phyloP scores from a whole-genome alignment of 345 rosid genomes.

The Lepidium africanum region DNA sequence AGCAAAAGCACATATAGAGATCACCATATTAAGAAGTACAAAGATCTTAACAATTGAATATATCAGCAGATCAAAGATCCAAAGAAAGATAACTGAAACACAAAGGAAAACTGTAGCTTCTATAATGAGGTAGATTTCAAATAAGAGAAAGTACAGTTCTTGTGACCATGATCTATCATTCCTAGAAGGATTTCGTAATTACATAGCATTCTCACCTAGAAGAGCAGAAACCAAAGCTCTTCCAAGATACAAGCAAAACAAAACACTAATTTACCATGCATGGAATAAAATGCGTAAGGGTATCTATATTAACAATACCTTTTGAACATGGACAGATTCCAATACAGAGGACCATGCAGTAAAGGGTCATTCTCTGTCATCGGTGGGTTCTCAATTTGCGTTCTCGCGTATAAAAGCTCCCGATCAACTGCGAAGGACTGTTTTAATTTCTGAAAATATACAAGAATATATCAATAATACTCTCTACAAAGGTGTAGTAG shows the following conservation, averaged over 20 bases:
- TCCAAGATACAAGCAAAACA: neutral
- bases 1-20: neutral
- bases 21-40: neutral
- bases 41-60: neutral
- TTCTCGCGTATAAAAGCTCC: constrained; percentile 50
- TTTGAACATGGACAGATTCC: constrained; percentile 71
- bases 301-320: constrained; percentile 31
- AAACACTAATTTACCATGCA: too few relatives aligned
- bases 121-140: neutral
- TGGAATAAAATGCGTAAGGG: neutral
- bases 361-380: constrained; percentile 33
- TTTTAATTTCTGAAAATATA: constrained; percentile 42
- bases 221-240: neutral
- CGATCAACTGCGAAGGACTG: constrained; percentile 55
- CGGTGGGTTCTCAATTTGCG: constrained; percentile 61
- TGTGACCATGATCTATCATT: neutral
- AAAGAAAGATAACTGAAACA: neutral
- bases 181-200: neutral
- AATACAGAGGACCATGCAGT: constrained; percentile 64
- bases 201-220: neutral
- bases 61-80: neutral
- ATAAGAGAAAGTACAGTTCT: neutral
- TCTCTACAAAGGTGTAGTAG: neutral
- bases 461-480: neutral
- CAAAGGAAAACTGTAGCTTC: neutral